Evolutionary conservation across 352 stramenopile species (phyloP), one percentile per base, ranked within the genome.

Genomic region (Globisporangium ultimum): DNA sequence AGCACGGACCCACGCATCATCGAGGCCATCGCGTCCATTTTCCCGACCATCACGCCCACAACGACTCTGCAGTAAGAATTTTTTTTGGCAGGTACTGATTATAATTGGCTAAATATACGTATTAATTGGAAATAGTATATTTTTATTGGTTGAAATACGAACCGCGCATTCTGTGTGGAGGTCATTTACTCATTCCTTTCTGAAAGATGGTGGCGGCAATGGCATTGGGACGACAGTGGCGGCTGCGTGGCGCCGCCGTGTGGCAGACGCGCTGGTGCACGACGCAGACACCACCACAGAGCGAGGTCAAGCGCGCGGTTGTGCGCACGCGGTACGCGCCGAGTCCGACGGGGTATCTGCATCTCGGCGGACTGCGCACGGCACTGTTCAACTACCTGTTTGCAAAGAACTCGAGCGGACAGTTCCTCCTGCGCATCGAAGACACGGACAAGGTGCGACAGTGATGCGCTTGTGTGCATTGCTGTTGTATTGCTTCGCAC

Each of bases 361-460:
- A 98, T 64, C 67, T 98, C 22, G 91, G 91, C 22, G 91, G 91
- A 0, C 71, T 97, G 52, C 86, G 91, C 60, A 97, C 91, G 40
- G 91, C 91, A 53, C 72, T 97, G 28, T 97, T 97, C 70, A 97
- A 97, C 63, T 98, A 94, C 69, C 67, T 97, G 41, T 95, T 97
- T 46, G 91, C 91, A 21, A 91, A 91, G 57, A 90, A 76, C 59
- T 63, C 74, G 15, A 80, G 81, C 20, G 91, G 91, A 9, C 64
- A 89, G 41, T 97, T 98, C 61, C 78, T 98, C 40, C 62, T 98
- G 55, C 87, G 91, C 12, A 97, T 98, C 52, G 91, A 98, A 66
- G 91, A 98, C 64, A 98, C 91, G 4, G 91, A 98, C 67, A 91
- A 93, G 70, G 85, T 91, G 28, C 22, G 40, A 10, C 40, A n/a